Evolutionary conservation across 2,329 filamentous ascomycete species (phyloP), one percentile per base, ranked within the genome.

Genomic region (Colletotrichum cereale): DNA sequence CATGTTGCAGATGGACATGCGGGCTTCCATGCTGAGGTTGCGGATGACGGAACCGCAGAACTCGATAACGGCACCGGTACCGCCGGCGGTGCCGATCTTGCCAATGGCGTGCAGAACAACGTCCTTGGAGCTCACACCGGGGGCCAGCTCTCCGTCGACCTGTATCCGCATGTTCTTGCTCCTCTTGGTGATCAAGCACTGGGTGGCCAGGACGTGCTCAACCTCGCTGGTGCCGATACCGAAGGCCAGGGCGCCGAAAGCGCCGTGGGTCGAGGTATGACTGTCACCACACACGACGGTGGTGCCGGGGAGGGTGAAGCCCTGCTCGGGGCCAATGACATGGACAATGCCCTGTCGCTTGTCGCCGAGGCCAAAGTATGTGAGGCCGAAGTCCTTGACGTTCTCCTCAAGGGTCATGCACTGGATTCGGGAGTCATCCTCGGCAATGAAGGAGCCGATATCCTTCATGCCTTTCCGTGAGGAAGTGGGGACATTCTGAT

Each of bases 1-100:
- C 96, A 98, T 98, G 86, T 99, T 99, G 87, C 96, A 98, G 81
- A 99, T 97, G 74, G 95, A 98, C 96, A 99, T 98, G 76, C 96
- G 91, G 53, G 96, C 96, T 84, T 98, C 96, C 90, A 99, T 97
- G 83, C 94, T 97, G 77, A 98, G 87, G 73, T 84, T 85, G 76
- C 94, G 91, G 80, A 99, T 98, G 73, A 96, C 94, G 62, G 95
- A 97, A 72, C 96, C 96, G 80, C 95, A 97, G 86, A 96, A 99
- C 85, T 99, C 96, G 78, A 99, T 98, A 75, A 98, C 96, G 64
- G 93, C 92, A 73, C 96, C 95, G 67, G 92, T 98, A 77, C 96
- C 96, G 81, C 96, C 96, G 73, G 96, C 96, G 31, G 96, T 98
- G 77, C 96, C 96, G 76, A 98, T 97, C 77, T 92, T 85, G 78